A percentile compares a stretch with the other conserved stretches of the same genome.
These are phyloP conservation scores for Talaromyces sp. DNA, from an alignment of 2,329 filamentous ascomycete species.

Conservation along the genomic window DNA sequence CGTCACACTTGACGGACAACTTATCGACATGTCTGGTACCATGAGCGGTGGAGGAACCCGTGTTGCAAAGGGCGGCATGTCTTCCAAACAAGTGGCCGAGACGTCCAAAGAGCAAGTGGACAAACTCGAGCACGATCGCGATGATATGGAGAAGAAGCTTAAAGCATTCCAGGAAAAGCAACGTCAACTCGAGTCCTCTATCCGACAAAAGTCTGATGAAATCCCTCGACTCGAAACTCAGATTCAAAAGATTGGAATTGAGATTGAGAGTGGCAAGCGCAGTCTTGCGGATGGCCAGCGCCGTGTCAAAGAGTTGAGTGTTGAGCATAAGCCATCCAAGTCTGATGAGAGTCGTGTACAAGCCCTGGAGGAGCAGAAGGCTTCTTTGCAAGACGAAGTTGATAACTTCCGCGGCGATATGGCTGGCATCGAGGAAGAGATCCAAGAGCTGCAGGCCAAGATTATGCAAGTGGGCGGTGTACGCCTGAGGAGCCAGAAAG, in stretches of 20 bases:
- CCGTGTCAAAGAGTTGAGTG: conserved; percentile 76
- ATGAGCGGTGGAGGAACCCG: conserved; percentile 96
- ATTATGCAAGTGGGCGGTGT: conserved; percentile 99
- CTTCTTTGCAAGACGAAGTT: conserved; percentile 70
- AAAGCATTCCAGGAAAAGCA: conserved; percentile 80
- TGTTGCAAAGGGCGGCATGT: conserved; percentile 91
- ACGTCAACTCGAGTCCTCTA: conserved; percentile 67
- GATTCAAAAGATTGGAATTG: conserved; percentile 84
- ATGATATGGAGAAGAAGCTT: conserved; percentile 77
- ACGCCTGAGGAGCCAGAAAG: conserved; percentile 81
- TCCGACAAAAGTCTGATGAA: conserved; percentile 69
- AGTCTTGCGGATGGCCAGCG: conserved; percentile 81
- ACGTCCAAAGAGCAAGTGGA: conserved; percentile 82
- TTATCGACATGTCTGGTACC: conserved; percentile 97
- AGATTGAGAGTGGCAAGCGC: conserved; percentile 78
- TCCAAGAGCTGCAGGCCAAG: conserved; percentile 87
- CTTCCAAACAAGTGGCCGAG: conserved; percentile 85
- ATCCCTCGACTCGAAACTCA: conserved; percentile 83
- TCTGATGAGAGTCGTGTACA: conserved; percentile 71
- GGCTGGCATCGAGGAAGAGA: conserved; percentile 86
- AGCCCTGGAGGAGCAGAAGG: conserved; percentile 72
- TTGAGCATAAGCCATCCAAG: conserved; percentile 75
- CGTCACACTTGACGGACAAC: conserved; percentile 87
- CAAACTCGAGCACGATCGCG: conserved; percentile 82
- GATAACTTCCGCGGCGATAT: conserved; percentile 77